Conservation (phyloP, 2,329 filamentous ascomycete genomes). For the Chrysoporthe deuterocubensis region DNA sequence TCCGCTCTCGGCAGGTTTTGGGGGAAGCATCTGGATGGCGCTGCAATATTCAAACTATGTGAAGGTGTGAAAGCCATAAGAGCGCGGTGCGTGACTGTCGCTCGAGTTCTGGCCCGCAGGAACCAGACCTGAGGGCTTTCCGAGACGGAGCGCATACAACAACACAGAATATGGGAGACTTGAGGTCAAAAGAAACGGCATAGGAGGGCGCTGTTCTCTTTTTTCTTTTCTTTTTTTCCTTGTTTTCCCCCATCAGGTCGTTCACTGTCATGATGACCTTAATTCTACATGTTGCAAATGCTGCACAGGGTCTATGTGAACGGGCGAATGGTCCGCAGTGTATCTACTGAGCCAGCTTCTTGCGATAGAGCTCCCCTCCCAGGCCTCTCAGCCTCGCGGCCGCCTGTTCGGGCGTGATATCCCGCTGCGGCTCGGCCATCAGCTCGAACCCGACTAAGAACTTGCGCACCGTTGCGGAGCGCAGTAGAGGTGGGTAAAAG, state of each 20-base stretch:
- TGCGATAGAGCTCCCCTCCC: constrained; percentile 83
- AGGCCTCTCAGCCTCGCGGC: constrained; percentile 76
- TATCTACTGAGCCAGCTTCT: constrained; percentile 48
- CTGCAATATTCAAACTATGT: constrained; percentile 74
- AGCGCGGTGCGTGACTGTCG: too few species aligned
- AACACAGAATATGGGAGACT: background rate
- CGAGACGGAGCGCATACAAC: too few species aligned
- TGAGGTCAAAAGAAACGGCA: background rate
- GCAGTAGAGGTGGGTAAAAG: constrained; percentile 92
- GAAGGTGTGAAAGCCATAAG: constrained; percentile 8
- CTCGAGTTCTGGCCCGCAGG: background rate
- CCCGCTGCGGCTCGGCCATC: constrained; percentile 95
- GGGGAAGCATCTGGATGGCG: constrained; percentile 63
- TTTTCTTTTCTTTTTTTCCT: background rate
- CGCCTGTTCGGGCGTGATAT: constrained; percentile 97
- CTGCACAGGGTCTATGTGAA: constrained; percentile 8
- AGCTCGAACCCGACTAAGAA: constrained; percentile 97
- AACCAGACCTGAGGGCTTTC: background rate
- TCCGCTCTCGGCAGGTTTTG: constrained; percentile 53
- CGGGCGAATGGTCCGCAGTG: background rate
- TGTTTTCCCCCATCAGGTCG: background rate
- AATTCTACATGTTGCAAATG: too few species aligned
- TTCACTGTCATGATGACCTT: constrained; percentile 13
- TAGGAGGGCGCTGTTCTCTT: background rate
- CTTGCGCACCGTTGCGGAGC: constrained; percentile 92